phyloP scores from a whole-genome alignment of 352 stramenopile species.

The Nothophytophthora sp. region DNA sequence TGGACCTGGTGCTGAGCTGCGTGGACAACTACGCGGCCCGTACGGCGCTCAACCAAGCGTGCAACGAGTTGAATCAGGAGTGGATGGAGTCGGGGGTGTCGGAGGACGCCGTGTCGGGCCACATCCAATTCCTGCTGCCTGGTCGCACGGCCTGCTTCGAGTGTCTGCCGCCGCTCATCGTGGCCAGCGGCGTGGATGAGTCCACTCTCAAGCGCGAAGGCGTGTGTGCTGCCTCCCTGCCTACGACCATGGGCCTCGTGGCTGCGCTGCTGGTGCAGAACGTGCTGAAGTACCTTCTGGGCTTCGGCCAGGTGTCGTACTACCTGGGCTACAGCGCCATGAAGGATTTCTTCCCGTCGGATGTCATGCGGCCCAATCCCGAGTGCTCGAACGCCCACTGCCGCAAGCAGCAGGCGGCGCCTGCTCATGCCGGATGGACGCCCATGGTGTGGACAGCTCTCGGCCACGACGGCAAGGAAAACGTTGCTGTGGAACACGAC shows the following conservation, averaged over 20 bases:
- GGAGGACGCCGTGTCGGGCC: conserved; percentile 89
- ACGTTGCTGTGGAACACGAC: conserved; percentile 55
- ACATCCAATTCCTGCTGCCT: conserved; percentile 88
- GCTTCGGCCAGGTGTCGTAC: conserved; percentile 88
- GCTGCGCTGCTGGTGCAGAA: conserved; percentile 89
- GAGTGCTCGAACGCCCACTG: conserved; percentile 85
- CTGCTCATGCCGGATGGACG: conserved; percentile 52
- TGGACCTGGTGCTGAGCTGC: conserved; percentile 88
- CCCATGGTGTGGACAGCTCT: conserved; percentile 74
- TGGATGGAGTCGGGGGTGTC: conserved; percentile 93
- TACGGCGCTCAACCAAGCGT: conserved; percentile 87
- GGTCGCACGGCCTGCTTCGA: conserved; percentile 89
- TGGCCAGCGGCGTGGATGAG: conserved; percentile 86
- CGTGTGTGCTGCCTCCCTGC: conserved; percentile 87
- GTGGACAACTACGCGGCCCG: conserved; percentile 91
- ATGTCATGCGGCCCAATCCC: conserved; percentile 82
- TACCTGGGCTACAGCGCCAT: conserved; percentile 89
- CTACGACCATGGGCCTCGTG: conserved; percentile 90
- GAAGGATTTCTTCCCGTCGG: conserved; percentile 86
- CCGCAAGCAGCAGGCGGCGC: conserved; percentile 58
- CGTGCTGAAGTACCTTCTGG: conserved; percentile 84
- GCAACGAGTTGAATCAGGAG: conserved; percentile 82
- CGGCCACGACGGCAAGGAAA: conserved; percentile 49
- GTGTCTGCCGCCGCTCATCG: conserved; percentile 86
- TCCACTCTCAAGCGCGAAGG: conserved; percentile 88